Evolutionary conservation across 768 basidiomycete genomes (phyloP).

Genomic region (Russula vinacea): DNA sequence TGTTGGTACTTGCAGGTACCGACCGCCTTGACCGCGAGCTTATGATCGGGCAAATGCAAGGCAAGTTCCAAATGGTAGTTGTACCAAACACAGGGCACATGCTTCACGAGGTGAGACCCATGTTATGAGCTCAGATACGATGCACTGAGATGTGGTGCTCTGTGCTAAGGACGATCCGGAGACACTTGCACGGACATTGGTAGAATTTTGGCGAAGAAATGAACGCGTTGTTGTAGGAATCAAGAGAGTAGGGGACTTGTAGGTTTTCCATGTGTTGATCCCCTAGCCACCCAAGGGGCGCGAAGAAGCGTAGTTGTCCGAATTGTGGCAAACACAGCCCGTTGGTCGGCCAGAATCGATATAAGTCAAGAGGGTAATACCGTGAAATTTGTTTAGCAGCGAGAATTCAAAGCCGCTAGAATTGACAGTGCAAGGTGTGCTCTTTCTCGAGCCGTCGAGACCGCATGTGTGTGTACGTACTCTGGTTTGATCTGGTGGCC

Average conservation of each 20-base stretch:
- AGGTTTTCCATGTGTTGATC: background rate
- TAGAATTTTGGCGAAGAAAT: constrained; percentile 91
- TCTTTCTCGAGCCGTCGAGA: background rate
- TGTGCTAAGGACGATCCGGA: constrained; percentile 77
- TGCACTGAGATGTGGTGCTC: background rate
- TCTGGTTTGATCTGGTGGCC: background rate
- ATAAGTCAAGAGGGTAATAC: background rate
- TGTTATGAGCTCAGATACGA: background rate
- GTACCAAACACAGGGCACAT: constrained; percentile 88
- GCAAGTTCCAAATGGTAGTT: constrained; percentile 91
- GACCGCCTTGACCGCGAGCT: constrained; percentile 90
- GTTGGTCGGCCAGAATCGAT: background rate
- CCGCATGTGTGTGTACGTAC: background rate
- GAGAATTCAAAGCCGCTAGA: background rate
- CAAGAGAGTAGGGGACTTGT: constrained; percentile 56
- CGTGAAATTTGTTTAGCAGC: background rate
- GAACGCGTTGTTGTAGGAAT: constrained; percentile 61
- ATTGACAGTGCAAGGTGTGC: background rate
- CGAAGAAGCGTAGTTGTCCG: background rate
- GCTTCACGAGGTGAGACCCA: constrained; percentile 74
- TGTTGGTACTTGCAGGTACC: constrained; percentile 88
- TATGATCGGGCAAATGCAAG: constrained; percentile 84
- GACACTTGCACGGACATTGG: constrained; percentile 70
- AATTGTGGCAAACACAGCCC: background rate
- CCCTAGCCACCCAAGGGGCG: background rate